phyloP scores from a whole-genome alignment of 2,329 filamentous ascomycete genomes.

The Fusarium sp. region DNA sequence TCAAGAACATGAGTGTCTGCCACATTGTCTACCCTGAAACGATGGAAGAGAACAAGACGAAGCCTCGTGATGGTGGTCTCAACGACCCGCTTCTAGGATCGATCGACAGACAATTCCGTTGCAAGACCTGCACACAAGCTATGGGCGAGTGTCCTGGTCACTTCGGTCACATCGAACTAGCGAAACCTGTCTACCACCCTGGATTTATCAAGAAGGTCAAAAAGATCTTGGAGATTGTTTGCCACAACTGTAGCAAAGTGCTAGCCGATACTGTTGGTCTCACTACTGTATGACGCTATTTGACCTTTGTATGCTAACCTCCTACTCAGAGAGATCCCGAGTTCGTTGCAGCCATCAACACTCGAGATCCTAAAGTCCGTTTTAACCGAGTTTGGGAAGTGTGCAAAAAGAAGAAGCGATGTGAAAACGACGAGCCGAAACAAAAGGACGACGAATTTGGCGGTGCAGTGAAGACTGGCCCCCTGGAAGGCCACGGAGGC shows the following conservation, averaged over 20 bases:
- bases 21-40: slow-evolving; percentile 99
- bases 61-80: slow-evolving; percentile 89
- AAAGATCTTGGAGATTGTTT: slow-evolving; percentile 98
- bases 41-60: slow-evolving; percentile 95
- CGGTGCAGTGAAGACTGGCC: slow-evolving; percentile 65
- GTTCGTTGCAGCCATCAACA: slow-evolving; percentile 82
- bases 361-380: slow-evolving; percentile 91
- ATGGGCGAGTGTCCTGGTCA: slow-evolving; percentile 97
- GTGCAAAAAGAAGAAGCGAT: slow-evolving; percentile 88
- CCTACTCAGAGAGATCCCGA: slow-evolving; percentile 79
- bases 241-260: slow-evolving; percentile 98
- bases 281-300: slow-evolving; percentile 66
- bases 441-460: slow-evolving; percentile 77
- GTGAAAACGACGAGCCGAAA: slow-evolving; percentile 81
- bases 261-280: slow-evolving; percentile 97
- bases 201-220: slow-evolving; percentile 99
- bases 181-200: slow-evolving; percentile 92
- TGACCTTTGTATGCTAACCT: slow-evolving; percentile 70
- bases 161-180: slow-evolving; percentile 98
- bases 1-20: slow-evolving; percentile 97
- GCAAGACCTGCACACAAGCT: slow-evolving; percentile 94
- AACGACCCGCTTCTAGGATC: slow-evolving; percentile 97
- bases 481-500: slow-evolving; percentile 76
- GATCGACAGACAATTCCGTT: slow-evolving; percentile 95
- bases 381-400: slow-evolving; percentile 93